A percentile compares a stretch with the other conserved stretches of the same genome.
These are phyloP conservation scores for Cornus florida DNA, from an alignment of 148 eudicot genomes.

Conservation along the genomic window DNA sequence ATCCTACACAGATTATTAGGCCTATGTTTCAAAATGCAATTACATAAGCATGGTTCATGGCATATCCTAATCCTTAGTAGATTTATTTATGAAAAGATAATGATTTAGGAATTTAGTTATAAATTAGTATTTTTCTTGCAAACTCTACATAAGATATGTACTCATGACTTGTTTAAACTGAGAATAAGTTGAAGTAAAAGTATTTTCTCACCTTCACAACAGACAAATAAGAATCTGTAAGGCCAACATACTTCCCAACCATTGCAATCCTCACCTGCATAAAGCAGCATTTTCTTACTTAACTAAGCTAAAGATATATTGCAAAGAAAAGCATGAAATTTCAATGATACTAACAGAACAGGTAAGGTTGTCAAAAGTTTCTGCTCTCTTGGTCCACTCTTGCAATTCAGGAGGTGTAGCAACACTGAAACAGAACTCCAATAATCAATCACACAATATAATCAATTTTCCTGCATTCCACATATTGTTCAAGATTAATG, in stretches of 20 bases:
- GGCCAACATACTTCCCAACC: slow-evolving; percentile 98
- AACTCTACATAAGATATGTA: not conserved
- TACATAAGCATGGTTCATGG: not conserved
- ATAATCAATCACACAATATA: slow-evolving; percentile 9
- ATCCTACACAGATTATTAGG: not conserved
- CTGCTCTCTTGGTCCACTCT: slow-evolving; percentile 89
- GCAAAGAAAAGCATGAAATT: slow-evolving; percentile 10
- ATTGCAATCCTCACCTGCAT: slow-evolving; percentile 90
- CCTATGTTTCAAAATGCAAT: not conserved
- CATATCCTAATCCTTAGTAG: not conserved
- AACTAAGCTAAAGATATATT: not conserved
- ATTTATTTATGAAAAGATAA: not conserved
- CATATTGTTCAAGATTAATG: not conserved
- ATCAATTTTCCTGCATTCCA: not conserved
- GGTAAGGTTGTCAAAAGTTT: slow-evolving; percentile 75
- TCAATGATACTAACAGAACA: slow-evolving; percentile 57
- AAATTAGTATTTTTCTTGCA: not conserved
- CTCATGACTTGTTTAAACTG: not conserved
- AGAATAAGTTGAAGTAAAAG: slow-evolving; percentile 1
- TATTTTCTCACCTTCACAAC: slow-evolving; percentile 66
- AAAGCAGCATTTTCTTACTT: slow-evolving; percentile 5
- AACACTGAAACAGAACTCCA: slow-evolving; percentile 55
- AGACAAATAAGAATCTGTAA: slow-evolving; percentile 87
- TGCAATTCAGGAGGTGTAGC: slow-evolving; percentile 67
- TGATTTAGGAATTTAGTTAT: not conserved